Evolutionary conservation across 805 yeast genomes (phyloP).

Genomic region (Teunomyces pallodes): DNA sequence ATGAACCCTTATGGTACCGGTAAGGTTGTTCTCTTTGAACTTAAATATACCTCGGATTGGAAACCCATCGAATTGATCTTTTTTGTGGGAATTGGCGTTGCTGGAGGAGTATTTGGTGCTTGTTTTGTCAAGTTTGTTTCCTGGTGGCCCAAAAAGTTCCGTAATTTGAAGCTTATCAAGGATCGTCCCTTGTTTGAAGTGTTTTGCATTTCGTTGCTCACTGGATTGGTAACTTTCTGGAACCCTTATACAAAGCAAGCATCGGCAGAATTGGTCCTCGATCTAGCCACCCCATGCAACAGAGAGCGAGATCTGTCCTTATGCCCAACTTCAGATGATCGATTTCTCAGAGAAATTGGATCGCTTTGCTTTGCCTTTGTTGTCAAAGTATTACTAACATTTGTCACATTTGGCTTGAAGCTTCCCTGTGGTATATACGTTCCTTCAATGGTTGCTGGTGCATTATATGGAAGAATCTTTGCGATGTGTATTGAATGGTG

Average conservation of each 20-base stretch:
- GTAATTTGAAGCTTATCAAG: slow-evolving; percentile 30
- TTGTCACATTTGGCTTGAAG: slow-evolving; percentile 55
- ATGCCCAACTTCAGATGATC: slow-evolving; percentile 25
- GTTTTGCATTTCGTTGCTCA: slow-evolving; percentile 39
- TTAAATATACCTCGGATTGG: slow-evolving; percentile 52
- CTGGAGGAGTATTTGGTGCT: slow-evolving; percentile 57
- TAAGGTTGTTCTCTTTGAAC: slow-evolving; percentile 53
- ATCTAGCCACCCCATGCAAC: slow-evolving; percentile 52
- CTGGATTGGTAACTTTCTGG: slow-evolving; percentile 47
- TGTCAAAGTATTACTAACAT: slow-evolving; percentile 45
- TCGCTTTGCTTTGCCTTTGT: slow-evolving; percentile 41
- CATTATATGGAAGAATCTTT: slow-evolving; percentile 53
- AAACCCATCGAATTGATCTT: slow-evolving; percentile 44
- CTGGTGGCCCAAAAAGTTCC: slow-evolving; percentile 45
- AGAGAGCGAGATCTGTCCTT: slow-evolving; percentile 22
- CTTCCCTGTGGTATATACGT: slow-evolving; percentile 62
- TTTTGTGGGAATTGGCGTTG: slow-evolving; percentile 47
- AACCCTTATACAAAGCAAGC: slow-evolving; percentile 50
- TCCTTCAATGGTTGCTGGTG: slow-evolving; percentile 64
- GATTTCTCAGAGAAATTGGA: slow-evolving; percentile 29
- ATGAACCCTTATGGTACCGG: slow-evolving; percentile 61
- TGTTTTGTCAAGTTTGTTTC: slow-evolving; percentile 43
- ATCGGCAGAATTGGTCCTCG: slow-evolving; percentile 46
- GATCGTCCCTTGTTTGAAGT: slow-evolving; percentile 46
- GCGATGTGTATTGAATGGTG: slow-evolving; percentile 44